phyloP scores from a whole-genome alignment of 2,329 filamentous ascomycete species.

The Teratosphaeria viscida region DNA sequence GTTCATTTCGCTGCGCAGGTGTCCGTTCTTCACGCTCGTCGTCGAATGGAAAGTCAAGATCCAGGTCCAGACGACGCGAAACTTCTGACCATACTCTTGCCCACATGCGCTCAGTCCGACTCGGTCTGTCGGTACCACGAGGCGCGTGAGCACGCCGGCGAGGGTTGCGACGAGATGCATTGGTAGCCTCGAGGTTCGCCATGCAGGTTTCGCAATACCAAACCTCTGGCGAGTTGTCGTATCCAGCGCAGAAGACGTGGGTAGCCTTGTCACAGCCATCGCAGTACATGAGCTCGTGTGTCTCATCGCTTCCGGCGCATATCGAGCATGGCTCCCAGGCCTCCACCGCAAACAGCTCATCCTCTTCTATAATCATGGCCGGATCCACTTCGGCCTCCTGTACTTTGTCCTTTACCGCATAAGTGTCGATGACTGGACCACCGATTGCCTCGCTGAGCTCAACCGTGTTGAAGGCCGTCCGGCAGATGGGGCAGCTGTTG shows the following conservation, averaged over 20 bases:
- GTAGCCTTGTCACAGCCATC: constrained; percentile 83
- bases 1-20: constrained; percentile 46
- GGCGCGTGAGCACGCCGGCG: constrained; percentile 9
- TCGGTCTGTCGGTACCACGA: constrained; percentile 7
- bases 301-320: constrained; percentile 70
- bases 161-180: constrained; percentile 11
- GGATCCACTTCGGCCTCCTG: constrained; percentile 85
- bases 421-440: constrained; percentile 49
- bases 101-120: constrained; percentile 48
- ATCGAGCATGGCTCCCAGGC: constrained; percentile 64
- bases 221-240: constrained; percentile 45
- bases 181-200: constrained; percentile 17
- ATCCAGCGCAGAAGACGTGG: constrained; percentile 82
- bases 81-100: constrained; percentile 80
- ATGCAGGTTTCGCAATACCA: constrained; percentile 90
- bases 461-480: constrained; percentile 81
- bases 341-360: constrained; percentile 47
- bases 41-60: constrained; percentile 78
- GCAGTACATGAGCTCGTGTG: constrained; percentile 78
- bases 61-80: constrained; percentile 66
- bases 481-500: constrained; percentile 96
- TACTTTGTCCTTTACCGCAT: constrained; percentile 66
- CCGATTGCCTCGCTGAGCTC: constrained; percentile 70
- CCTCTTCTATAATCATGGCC: constrained; percentile 61
- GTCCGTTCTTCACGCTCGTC: constrained; percentile 53